Percentiles rank a stretch among this genome's conserved stretches.
Evolutionary conservation across 2,329 filamentous ascomycete species (phyloP).

Genomic region (Colletotrichum sp.): DNA sequence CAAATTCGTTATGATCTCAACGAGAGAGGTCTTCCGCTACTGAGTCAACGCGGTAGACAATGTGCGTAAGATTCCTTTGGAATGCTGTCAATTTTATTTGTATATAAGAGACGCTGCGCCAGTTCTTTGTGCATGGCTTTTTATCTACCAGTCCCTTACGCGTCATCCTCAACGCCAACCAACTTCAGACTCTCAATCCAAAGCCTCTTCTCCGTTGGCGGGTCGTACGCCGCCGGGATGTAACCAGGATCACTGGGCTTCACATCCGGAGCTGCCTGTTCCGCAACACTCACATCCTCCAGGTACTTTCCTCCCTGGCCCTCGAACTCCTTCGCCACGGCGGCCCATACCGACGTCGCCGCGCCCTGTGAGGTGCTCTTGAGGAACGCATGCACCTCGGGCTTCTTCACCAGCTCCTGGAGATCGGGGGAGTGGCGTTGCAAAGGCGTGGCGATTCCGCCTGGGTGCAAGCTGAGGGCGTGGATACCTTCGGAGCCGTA

Average conservation of each 20-base stretch:
- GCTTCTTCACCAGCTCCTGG: background rate
- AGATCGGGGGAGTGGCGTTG: background rate
- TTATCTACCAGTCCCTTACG: background rate
- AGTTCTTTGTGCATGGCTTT: background rate
- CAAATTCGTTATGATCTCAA: background rate
- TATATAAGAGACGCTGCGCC: background rate
- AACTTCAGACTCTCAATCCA: slow-evolving; percentile 18
- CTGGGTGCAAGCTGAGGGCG: slow-evolving; percentile 25
- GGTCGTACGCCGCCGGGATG: slow-evolving; percentile 24
- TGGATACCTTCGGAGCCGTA: slow-evolving; percentile 37
- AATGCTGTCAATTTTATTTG: background rate
- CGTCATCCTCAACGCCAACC: slow-evolving; percentile 14
- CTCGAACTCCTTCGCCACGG: slow-evolving; percentile 44
- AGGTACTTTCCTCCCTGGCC: slow-evolving; percentile 53
- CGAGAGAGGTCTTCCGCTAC: background rate
- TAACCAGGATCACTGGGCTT: slow-evolving; percentile 17
- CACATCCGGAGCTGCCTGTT: background rate
- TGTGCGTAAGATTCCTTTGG: background rate
- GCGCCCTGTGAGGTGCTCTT: slow-evolving; percentile 44
- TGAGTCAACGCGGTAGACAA: background rate
- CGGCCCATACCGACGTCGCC: slow-evolving; percentile 51
- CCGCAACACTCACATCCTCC: slow-evolving; percentile 41
- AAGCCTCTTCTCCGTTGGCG: slow-evolving; percentile 4
- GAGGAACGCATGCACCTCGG: background rate
- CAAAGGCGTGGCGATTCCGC: slow-evolving; percentile 15